These are phyloP conservation scores for Cinnamomum micranthum DNA, from an alignment of 164 flowering plant species.

Conservation along the genomic window DNA sequence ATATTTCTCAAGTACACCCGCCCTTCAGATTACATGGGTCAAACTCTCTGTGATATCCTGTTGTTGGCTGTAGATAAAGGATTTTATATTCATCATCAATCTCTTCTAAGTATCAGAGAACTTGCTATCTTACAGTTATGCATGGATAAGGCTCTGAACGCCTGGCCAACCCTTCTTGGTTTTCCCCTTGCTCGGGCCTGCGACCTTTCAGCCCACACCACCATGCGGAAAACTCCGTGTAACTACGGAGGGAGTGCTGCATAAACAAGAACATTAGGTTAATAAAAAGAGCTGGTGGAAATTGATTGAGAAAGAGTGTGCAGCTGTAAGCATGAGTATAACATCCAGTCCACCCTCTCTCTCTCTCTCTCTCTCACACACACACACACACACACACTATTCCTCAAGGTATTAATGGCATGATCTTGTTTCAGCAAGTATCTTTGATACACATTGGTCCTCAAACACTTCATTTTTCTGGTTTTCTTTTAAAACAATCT, in stretches of 20 bases:
- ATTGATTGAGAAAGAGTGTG: not conserved
- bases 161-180: not conserved
- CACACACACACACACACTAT: too few species aligned
- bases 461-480: too few species aligned
- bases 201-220: slow-evolving; percentile 2
- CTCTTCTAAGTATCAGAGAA: not conserved
- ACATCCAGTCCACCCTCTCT: not conserved
- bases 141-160: not conserved
- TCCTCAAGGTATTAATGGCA: too few species aligned
- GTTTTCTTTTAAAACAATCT: not conserved
- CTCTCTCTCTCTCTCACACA: too few species aligned
- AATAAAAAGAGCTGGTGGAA: not conserved
- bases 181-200: not conserved
- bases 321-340: not conserved
- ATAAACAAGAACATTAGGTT: not conserved
- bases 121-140: not conserved
- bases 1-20: not conserved
- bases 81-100: not conserved
- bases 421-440: too few species aligned
- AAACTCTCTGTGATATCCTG: not conserved
- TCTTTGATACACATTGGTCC: too few species aligned
- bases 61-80: not conserved
- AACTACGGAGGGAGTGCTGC: not conserved
- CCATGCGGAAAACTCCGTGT: not conserved
- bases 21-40: not conserved